A percentile compares a stretch with the other conserved stretches of the same genome.
Evolutionary conservation across 192 early-diverging fungal species (phyloP).

Genomic region (Entophlyctis luteolus): DNA sequence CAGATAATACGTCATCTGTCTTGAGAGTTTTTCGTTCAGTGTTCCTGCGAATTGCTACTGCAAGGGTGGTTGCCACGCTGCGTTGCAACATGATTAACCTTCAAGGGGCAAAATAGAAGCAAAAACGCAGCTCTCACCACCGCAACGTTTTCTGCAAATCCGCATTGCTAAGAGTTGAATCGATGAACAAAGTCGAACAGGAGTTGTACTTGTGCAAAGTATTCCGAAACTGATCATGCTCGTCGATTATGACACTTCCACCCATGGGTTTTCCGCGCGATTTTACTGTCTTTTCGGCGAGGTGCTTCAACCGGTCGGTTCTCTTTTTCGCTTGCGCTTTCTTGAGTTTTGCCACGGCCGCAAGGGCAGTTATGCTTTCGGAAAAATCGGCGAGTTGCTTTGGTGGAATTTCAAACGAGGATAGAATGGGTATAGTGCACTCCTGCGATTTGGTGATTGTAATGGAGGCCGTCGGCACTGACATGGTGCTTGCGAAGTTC

Average conservation of each 20-base stretch:
- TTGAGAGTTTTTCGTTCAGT: slow-evolving; percentile 19
- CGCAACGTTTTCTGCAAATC: slow-evolving; percentile 47
- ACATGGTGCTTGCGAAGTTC: too few relatives aligned
- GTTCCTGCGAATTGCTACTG: slow-evolving; percentile 35
- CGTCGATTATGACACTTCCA: neutral
- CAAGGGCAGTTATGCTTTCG: slow-evolving; percentile 15
- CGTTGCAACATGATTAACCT: neutral
- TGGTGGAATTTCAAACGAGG: slow-evolving; percentile 18
- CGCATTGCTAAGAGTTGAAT: slow-evolving; percentile 47
- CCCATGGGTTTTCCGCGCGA: neutral
- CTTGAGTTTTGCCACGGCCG: slow-evolving; percentile 12
- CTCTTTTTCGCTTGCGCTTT: slow-evolving; percentile 1
- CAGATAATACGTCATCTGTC: slow-evolving; percentile 51
- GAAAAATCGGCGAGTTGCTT: neutral
- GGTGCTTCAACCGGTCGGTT: neutral
- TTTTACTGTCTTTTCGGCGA: neutral
- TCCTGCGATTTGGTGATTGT: neutral
- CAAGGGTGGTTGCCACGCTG: slow-evolving; percentile 39
- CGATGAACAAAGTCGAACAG: slow-evolving; percentile 52
- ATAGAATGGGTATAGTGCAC: neutral
- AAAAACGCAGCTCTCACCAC: too few relatives aligned
- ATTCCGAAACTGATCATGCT: neutral
- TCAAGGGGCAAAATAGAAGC: too few relatives aligned
- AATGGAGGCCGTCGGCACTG: neutral
- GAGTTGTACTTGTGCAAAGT: slow-evolving; percentile 47